A percentile compares a stretch with the other conserved stretches of the same genome.
Conservation (phyloP, 768 basidiomycete genomes). For the Boletus reticulatus region DNA sequence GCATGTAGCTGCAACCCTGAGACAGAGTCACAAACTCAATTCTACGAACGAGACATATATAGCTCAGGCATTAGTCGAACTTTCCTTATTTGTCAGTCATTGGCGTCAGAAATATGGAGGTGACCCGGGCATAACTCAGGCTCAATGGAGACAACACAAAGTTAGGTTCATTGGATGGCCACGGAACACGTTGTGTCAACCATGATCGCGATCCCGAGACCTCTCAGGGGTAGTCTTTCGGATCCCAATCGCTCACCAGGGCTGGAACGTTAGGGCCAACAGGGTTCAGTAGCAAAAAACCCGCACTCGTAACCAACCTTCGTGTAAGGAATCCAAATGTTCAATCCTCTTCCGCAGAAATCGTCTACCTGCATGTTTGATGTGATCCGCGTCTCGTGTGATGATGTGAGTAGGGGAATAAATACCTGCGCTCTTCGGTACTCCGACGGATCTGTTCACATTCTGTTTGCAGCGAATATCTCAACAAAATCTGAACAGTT, state of each 20-base stretch:
- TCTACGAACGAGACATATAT: too few relatives aligned
- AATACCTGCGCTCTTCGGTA: constrained; percentile 29
- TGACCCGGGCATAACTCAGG: too few relatives aligned
- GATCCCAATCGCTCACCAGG: constrained; percentile 7
- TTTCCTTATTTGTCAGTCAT: not conserved
- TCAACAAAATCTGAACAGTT: constrained; percentile 57
- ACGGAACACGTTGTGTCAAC: constrained; percentile 5
- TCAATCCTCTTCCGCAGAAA: constrained; percentile 53
- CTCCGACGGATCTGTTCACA: constrained; percentile 2
- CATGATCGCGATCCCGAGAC: not conserved
- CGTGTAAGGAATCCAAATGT: constrained; percentile 50
- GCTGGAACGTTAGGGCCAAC: constrained; percentile 3
- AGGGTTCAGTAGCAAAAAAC: not conserved
- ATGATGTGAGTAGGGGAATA: constrained; percentile 66
- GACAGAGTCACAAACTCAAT: not conserved
- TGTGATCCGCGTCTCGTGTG: constrained; percentile 48
- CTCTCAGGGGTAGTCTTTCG: constrained; percentile 9
- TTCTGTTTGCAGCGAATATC: constrained; percentile 68
- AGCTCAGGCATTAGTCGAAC: too few relatives aligned
- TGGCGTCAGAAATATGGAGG: not conserved
- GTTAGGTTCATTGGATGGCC: constrained; percentile 17
- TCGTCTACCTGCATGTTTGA: constrained; percentile 63
- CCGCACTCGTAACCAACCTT: constrained; percentile 36
- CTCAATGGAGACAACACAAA: not conserved
- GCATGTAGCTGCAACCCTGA: not conserved